phyloP scores from a whole-genome alignment of 2,329 filamentous ascomycete genomes.

The Venturia oleaginea region DNA sequence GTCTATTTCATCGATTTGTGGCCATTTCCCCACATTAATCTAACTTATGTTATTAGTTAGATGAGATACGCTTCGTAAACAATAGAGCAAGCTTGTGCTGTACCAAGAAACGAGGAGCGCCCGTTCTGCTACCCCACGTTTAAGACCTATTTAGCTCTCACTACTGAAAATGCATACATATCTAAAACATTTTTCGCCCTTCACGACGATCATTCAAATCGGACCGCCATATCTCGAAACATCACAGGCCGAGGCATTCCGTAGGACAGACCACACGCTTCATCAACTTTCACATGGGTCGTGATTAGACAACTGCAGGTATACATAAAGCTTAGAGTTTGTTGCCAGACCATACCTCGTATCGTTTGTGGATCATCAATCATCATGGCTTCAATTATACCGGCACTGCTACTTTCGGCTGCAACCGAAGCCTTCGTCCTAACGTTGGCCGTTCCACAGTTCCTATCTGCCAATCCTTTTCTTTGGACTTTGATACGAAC shows the following conservation, averaged over 20 bases:
- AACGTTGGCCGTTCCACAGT: constrained; percentile 9
- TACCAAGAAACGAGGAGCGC: too few relatives aligned
- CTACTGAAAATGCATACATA: not conserved
- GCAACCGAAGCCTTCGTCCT: constrained; percentile 11
- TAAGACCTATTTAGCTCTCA: not conserved
- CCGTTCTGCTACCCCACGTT: too few relatives aligned
- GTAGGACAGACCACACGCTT: not conserved
- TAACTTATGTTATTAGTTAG: too few relatives aligned
- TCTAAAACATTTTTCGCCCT: not conserved
- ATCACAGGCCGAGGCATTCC: not conserved
- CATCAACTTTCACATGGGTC: not conserved
- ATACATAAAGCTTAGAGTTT: not conserved
- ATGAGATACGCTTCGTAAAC: too few relatives aligned
- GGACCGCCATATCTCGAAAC: not conserved
- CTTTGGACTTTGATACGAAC: constrained; percentile 12
- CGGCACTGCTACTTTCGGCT: constrained; percentile 5
- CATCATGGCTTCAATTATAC: constrained; percentile 6
- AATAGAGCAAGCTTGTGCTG: too few relatives aligned
- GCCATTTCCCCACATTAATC: too few relatives aligned
- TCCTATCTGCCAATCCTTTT: constrained; percentile 13
- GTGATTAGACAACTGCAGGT: not conserved
- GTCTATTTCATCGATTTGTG: too few relatives aligned
- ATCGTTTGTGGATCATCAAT: not conserved
- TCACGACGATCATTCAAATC: not conserved
- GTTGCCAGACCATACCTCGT: not conserved